Percentiles rank a stretch among this genome's conserved stretches.
These are phyloP conservation scores for Boletus barrowsii DNA, from an alignment of 768 basidiomycete genomes.

Conservation along the genomic window DNA sequence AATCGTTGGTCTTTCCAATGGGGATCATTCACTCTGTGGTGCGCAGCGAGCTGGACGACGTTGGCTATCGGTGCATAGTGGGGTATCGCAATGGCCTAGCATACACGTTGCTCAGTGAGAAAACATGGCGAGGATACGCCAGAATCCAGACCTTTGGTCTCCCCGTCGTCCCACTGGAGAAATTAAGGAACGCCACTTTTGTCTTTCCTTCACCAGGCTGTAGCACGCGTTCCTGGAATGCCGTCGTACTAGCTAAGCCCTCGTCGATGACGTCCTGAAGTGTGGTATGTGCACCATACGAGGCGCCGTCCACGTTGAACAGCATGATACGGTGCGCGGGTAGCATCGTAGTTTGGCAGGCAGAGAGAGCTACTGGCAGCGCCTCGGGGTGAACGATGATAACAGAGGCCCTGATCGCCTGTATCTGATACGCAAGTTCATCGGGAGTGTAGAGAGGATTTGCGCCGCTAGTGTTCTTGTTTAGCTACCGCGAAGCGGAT, in stretches of 20 bases:
- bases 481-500: neutral
- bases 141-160: constrained; percentile 55
- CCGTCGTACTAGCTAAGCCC: constrained; percentile 39
- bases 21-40: constrained; percentile 47
- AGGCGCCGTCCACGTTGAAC: constrained; percentile 29
- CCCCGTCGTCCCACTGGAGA: constrained; percentile 77
- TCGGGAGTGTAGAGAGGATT: constrained; percentile 59
- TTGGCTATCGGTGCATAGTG: constrained; percentile 61
- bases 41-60: constrained; percentile 56
- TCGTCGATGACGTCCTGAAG: constrained; percentile 47
- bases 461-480: constrained; percentile 43
- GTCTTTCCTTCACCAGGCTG: constrained; percentile 59
- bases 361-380: constrained; percentile 42
- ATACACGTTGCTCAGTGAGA: neutral
- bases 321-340: constrained; percentile 44
- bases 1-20: constrained; percentile 49
- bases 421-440: constrained; percentile 58
- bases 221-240: constrained; percentile 51
- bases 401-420: constrained; percentile 43
- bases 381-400: constrained; percentile 48
- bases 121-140: neutral
- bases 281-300: constrained; percentile 25
- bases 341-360: constrained; percentile 41
- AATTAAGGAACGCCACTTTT: constrained; percentile 68
- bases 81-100: constrained; percentile 57